These are phyloP conservation scores for Noccaea caerulescens DNA, from an alignment of 345 rosid genomes.

Conservation along the genomic window DNA sequence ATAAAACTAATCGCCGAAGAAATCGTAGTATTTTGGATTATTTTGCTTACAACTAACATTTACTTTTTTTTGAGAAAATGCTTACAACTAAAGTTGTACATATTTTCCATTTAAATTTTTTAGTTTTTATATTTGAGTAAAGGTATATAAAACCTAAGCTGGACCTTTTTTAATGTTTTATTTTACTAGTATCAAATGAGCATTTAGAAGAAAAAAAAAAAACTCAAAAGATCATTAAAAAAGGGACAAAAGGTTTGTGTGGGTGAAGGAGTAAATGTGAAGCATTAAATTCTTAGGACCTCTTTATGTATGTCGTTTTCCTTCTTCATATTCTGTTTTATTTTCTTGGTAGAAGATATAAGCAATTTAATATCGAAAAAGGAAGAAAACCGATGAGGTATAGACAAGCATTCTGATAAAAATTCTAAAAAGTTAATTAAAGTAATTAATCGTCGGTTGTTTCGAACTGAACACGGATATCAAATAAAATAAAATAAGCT, in stretches of 20 bases:
- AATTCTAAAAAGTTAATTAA: conserved; percentile 15
- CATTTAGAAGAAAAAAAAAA: not conserved
- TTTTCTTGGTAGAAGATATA: conserved; percentile 36
- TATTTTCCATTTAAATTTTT: not conserved
- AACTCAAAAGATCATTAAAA: conserved; percentile 8
- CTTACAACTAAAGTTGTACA: not conserved
- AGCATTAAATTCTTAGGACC: conserved; percentile 35
- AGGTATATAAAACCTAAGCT: not conserved
- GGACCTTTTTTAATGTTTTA: too few relatives aligned
- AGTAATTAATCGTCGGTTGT: not conserved
- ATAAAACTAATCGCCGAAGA: conserved; percentile 25
- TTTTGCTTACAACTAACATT: too few relatives aligned
- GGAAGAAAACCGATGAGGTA: conserved; percentile 13
- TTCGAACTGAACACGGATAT: not conserved
- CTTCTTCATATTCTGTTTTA: conserved; percentile 19
- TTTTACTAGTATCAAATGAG: too few relatives aligned
- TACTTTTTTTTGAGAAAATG: too few relatives aligned
- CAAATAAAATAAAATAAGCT: conserved; percentile 7
- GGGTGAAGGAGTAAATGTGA: conserved; percentile 46
- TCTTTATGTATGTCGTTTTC: conserved; percentile 45
- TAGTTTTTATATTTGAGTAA: not conserved
- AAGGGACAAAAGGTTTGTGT: conserved; percentile 40
- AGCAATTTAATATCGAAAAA: conserved; percentile 20
- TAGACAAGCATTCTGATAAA: conserved; percentile 43
- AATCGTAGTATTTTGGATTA: too few relatives aligned